A percentile compares a stretch with the other conserved stretches of the same genome.
Evolutionary conservation across 2,329 filamentous ascomycete species (phyloP).

Genomic region (Penicillium sp.): DNA sequence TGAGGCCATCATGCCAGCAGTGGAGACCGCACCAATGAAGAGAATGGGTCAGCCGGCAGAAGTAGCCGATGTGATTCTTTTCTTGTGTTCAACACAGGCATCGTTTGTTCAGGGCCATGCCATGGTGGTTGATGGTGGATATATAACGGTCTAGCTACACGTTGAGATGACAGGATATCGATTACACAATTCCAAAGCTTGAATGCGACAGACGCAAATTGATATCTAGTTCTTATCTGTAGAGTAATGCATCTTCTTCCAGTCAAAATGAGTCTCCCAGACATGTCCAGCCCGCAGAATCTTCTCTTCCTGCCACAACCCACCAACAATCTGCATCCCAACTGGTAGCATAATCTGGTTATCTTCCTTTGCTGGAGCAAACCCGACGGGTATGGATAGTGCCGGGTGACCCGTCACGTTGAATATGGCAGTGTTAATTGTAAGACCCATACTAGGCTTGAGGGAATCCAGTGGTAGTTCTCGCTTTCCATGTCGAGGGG

Average conservation of each 20-base stretch:
- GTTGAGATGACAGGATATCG: background rate
- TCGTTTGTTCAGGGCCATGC: slow-evolving; percentile 56
- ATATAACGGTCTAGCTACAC: slow-evolving; percentile 42
- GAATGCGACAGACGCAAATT: too few species aligned
- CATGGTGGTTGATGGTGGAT: slow-evolving; percentile 55
- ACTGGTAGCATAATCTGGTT: slow-evolving; percentile 46
- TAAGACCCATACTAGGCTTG: slow-evolving; percentile 51
- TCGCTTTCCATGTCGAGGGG: slow-evolving; percentile 25
- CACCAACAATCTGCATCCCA: slow-evolving; percentile 57
- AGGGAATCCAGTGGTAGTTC: slow-evolving; percentile 28
- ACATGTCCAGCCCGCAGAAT: slow-evolving; percentile 23
- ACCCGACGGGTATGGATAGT: slow-evolving; percentile 53
- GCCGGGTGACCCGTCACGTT: slow-evolving; percentile 60
- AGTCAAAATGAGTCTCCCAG: slow-evolving; percentile 29
- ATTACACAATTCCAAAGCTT: background rate
- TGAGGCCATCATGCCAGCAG: slow-evolving; percentile 43
- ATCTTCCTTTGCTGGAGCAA: slow-evolving; percentile 34
- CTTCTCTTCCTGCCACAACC: slow-evolving; percentile 31
- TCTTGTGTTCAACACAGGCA: slow-evolving; percentile 51
- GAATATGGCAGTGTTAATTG: slow-evolving; percentile 58
- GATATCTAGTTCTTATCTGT: slow-evolving; percentile 7
- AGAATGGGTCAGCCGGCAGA: slow-evolving; percentile 54
- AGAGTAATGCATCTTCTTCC: slow-evolving; percentile 20
- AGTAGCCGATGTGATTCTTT: slow-evolving; percentile 52
- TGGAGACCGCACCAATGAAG: slow-evolving; percentile 52